Conservation (phyloP, 305 asterid species). For the Stenogyne calaminthoides region DNA sequence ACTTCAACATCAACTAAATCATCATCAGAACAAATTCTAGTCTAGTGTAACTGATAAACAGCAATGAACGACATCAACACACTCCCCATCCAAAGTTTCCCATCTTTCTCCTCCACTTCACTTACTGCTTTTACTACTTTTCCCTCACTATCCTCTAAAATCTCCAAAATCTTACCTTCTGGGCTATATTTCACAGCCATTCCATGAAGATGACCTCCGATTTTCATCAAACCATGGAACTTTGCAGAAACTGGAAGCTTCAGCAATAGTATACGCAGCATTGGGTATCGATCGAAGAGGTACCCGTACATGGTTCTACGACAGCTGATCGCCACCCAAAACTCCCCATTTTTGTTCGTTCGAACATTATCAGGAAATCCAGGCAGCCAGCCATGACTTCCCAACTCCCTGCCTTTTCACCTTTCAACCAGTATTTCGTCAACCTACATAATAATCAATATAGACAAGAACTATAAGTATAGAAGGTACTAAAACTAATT, state of each 20-base stretch:
- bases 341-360: constrained; percentile 71
- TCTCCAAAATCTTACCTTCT: constrained; percentile 65
- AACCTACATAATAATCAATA: constrained; percentile 54
- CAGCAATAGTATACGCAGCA: constrained; percentile 53
- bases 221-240: constrained; percentile 62
- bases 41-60: constrained; percentile 49
- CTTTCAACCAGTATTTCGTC: constrained; percentile 81
- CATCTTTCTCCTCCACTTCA: constrained; percentile 88
- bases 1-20: no score
- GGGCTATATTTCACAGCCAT: constrained; percentile 67
- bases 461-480: not conserved
- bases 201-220: constrained; percentile 72
- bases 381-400: constrained; percentile 70
- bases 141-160: constrained; percentile 78
- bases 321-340: constrained; percentile 86
- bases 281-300: constrained; percentile 50
- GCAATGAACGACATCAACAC: constrained; percentile 76
- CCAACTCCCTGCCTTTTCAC: constrained; percentile 66
- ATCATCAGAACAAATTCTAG: not conserved
- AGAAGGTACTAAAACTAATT: not conserved
- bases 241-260: constrained; percentile 73
- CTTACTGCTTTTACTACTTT: constrained; percentile 79
- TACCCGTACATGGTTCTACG: constrained; percentile 63
- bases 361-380: constrained; percentile 88
- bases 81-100: constrained; percentile 89